These are phyloP conservation scores for Vigna mungo DNA, from an alignment of 306 rosid genomes.

Conservation along the genomic window DNA sequence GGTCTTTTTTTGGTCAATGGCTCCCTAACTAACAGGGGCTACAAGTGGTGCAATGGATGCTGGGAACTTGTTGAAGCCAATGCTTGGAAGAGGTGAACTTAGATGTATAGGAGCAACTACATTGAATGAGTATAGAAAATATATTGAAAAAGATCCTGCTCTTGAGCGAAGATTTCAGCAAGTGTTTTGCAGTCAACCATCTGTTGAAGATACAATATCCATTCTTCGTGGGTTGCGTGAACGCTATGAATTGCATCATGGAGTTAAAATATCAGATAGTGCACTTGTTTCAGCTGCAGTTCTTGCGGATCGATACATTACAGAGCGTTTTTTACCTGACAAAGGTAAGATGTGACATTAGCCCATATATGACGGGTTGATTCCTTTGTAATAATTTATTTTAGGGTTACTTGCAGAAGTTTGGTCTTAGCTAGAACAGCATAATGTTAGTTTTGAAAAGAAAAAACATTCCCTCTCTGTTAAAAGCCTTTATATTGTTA, in stretches of 20 bases:
- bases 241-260: constrained; percentile 98
- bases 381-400: not conserved
- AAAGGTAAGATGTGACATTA: constrained; percentile 62
- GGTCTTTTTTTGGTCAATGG: constrained; percentile 39
- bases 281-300: constrained; percentile 97
- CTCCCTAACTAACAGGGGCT: constrained; percentile 71
- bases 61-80: constrained; percentile 94
- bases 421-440: constrained; percentile 1
- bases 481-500: not conserved
- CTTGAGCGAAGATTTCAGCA: constrained; percentile 98
- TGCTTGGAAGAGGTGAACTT: constrained; percentile 99
- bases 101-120: constrained; percentile 98
- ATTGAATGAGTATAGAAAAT: constrained; percentile 87
- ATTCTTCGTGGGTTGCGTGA: constrained; percentile 98
- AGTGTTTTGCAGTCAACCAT: constrained; percentile 92
- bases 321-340: constrained; percentile 94
- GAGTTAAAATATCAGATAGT: constrained; percentile 95
- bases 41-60: constrained; percentile 99
- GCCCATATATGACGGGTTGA: not conserved
- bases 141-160: constrained; percentile 97
- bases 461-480: not conserved
- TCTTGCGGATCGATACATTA: constrained; percentile 89
- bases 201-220: constrained; percentile 90
- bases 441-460: not conserved
- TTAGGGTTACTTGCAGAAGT: not conserved